Percentiles rank a stretch among this genome's conserved stretches.
Evolutionary conservation across 768 basidiomycete species (phyloP).

Genomic region (Panaeolus papilionaceus): DNA sequence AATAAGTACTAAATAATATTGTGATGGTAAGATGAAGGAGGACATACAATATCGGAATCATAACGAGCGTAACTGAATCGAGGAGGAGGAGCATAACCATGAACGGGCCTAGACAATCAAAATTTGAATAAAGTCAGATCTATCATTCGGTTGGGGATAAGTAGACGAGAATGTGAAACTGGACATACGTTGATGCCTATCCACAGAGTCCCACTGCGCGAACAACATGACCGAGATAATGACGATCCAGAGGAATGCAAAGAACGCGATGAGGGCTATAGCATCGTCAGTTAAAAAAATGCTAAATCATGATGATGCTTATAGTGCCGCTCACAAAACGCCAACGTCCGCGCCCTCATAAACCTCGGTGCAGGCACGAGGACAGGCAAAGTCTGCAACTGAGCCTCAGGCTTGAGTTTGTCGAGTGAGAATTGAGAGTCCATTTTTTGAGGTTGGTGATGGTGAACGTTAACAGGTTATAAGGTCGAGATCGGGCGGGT

Average conservation of each 20-base stretch:
- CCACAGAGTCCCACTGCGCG: slow-evolving; percentile 34
- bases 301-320: too few species aligned
- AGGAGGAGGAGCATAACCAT: slow-evolving; percentile 34
- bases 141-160: too few species aligned
- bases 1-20: background rate
- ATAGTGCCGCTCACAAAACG: slow-evolving; percentile 22
- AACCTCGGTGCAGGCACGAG: slow-evolving; percentile 19
- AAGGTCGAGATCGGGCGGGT: too few species aligned
- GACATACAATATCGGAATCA: slow-evolving; percentile 37
- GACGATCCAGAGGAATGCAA: slow-evolving; percentile 35
- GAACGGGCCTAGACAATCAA: slow-evolving; percentile 28
- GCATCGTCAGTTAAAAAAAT: background rate
- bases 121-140: background rate
- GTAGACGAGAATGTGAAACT: too few species aligned
- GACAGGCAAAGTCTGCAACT: background rate
- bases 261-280: slow-evolving; percentile 32
- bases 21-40: background rate
- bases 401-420: background rate
- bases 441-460: background rate
- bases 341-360: slow-evolving; percentile 22
- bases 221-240: slow-evolving; percentile 34
- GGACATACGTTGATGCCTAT: slow-evolving; percentile 33
- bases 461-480: too few species aligned
- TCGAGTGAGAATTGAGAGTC: background rate
- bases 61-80: slow-evolving; percentile 33